phyloP scores from a whole-genome alignment of 2,329 filamentous ascomycete genomes.

The Cordyceps pruinosa region DNA sequence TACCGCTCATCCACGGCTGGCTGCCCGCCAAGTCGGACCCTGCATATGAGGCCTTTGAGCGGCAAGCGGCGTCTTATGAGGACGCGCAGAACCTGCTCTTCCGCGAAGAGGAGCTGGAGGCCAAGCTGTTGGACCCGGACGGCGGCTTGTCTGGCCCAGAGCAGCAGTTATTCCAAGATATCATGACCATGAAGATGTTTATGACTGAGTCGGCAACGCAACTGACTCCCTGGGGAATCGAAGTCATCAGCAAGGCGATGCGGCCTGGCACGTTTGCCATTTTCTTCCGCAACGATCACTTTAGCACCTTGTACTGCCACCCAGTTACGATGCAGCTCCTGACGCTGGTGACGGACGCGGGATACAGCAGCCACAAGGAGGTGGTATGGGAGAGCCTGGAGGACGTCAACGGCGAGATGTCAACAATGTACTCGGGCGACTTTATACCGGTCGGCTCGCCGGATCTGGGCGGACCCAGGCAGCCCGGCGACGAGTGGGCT shows the following conservation, averaged over 20 bases:
- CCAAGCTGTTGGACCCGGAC: conserved; percentile 49
- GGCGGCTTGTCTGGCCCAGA: conserved; percentile 61
- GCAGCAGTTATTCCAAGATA: conserved; percentile 74
- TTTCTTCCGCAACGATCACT: conserved; percentile 94
- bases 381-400: conserved; percentile 93
- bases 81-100: conserved; percentile 87
- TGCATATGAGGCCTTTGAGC: conserved; percentile 61
- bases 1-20: conserved; percentile 93
- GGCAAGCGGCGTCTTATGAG: conserved; percentile 79
- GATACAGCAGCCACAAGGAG: conserved; percentile 80
- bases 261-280: conserved; percentile 78
- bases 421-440: conserved; percentile 84
- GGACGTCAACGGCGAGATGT: conserved; percentile 76
- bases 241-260: conserved; percentile 63
- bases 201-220: conserved; percentile 77
- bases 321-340: conserved; percentile 68
- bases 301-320: conserved; percentile 88
- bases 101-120: conserved; percentile 79
- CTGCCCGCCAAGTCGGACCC: conserved; percentile 61
- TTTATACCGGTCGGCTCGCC: conserved; percentile 71
- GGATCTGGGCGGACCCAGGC: conserved; percentile 16
- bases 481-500: conserved; percentile 41
- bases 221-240: conserved; percentile 73
- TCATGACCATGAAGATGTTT: conserved; percentile 77
- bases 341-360: conserved; percentile 85